Evolutionary conservation across 2,329 filamentous ascomycete genomes (phyloP), one percentile per base, ranked within the genome.

Genomic region (Huntiella moniliformis): DNA sequence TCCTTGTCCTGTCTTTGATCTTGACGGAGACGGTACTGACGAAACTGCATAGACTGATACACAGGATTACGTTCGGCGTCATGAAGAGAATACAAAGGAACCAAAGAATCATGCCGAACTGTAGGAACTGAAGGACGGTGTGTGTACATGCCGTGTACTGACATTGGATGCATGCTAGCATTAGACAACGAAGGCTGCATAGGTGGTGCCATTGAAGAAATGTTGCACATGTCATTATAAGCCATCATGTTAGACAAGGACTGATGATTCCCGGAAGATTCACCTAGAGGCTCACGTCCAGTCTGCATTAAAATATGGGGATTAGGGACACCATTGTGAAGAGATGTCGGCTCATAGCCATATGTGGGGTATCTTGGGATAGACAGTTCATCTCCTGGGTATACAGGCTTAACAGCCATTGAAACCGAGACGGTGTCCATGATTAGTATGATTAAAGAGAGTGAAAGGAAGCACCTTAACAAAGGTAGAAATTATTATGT

Each of bases 1-100:
- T 51, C 63, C 54, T 77, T 73, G 52, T 73, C 68, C 53, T 77
- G 73, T 57, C 78, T 77, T 58, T 76, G 71, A 51, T 67, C 69
- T 58, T 79, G 75, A 56, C 76, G 72, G 56, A 70, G 70, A 53
- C 77, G 70, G 58, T 81, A 81, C 53, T 76, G 72, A 49, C 72
- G 68, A 54, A 80, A 81, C 51, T 75, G 70, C 12, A 69, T 68
- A 52, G 73, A 74, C 47, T 70, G 66, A 54, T 74, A 74, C 53
- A 79, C 68, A 39, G 75, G 74, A 58, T 79, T 78, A 54, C 44
- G 40, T 13, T 65, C 57, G 32, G 59, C 57, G 45, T 59, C 57
- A 48, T 40, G 36, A 3, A 16, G 22, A 28, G 22, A 40, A 18
- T 44, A 49, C 28, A 43, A 17, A 10, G 39, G 32, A 3, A 49